Conservation (phyloP, 768 basidiomycete genomes). For the Calocera cornea region DNA sequence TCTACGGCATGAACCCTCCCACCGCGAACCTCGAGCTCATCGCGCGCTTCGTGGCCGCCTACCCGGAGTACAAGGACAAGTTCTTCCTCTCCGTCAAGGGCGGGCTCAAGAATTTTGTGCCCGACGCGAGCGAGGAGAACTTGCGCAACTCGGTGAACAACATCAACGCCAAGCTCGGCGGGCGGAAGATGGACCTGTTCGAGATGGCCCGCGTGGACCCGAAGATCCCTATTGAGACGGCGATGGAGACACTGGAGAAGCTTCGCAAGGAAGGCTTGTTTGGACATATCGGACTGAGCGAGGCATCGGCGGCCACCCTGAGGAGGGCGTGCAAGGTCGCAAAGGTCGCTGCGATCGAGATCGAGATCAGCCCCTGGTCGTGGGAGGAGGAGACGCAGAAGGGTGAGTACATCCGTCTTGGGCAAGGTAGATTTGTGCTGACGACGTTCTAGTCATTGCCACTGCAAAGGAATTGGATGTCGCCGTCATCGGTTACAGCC, state of each 20-base stretch:
- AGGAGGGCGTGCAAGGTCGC: constrained; percentile 24
- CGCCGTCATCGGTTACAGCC: constrained; percentile 27
- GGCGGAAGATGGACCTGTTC: constrained; percentile 48
- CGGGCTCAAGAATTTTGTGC: constrained; percentile 15
- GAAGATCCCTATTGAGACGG: constrained; percentile 34
- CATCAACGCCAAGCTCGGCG: constrained; percentile 34
- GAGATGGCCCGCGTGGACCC: constrained; percentile 38
- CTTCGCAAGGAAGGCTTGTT: constrained; percentile 44
- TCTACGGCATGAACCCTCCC: constrained; percentile 25
- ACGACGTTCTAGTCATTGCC: constrained; percentile 21
- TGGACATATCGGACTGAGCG: constrained; percentile 46
- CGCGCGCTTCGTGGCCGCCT: constrained; percentile 26
- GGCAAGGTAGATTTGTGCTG: no score
- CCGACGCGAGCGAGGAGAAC: constrained; percentile 23
- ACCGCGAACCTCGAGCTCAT: constrained; percentile 27
- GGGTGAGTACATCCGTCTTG: background rate
- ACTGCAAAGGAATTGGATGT: constrained; percentile 26
- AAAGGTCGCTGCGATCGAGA: constrained; percentile 26
- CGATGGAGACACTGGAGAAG: constrained; percentile 28
- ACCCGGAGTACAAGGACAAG: constrained; percentile 23
- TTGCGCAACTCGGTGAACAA: constrained; percentile 37
- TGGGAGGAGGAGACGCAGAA: constrained; percentile 21
- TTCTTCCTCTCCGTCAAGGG: constrained; percentile 31
- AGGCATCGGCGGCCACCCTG: constrained; percentile 39
- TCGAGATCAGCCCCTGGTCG: constrained; percentile 29